Conservation (phyloP, 2,329 filamentous ascomycete species). For the Botryosphaeria dothidea region DNA sequence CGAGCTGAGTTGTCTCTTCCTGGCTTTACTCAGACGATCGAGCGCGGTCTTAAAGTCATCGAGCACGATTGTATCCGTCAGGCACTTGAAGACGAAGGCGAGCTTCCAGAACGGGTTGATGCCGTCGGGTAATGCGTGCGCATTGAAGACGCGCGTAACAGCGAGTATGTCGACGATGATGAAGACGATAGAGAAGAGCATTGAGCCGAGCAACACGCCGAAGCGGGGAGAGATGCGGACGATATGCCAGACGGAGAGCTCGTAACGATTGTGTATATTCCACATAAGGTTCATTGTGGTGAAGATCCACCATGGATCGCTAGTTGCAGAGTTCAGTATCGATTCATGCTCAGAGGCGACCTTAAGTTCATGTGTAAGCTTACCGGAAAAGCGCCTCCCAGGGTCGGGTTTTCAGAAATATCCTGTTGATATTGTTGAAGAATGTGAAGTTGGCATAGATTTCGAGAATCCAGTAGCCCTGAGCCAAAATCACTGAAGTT, state of each 20-base stretch:
- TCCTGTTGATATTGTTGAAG: conserved; percentile 56
- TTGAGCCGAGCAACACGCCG: conserved; percentile 61
- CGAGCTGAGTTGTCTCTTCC: conserved; percentile 3
- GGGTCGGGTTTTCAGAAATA: conserved; percentile 59
- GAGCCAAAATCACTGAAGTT: conserved; percentile 57
- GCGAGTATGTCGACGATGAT: conserved; percentile 63
- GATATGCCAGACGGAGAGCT: conserved; percentile 59
- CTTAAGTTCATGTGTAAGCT: conserved; percentile 5
- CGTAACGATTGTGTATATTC: conserved; percentile 64
- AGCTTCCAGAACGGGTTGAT: conserved; percentile 69
- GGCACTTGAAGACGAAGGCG: conserved; percentile 65
- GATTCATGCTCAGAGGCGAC: not conserved
- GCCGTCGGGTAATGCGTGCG: conserved; percentile 45
- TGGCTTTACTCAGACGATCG: conserved; percentile 37
- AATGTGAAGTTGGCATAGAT: conserved; percentile 67
- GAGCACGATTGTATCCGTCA: conserved; percentile 66
- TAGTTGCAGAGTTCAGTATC: conserved; percentile 22
- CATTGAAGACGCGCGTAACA: conserved; percentile 53
- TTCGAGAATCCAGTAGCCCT: conserved; percentile 66
- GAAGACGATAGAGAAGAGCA: conserved; percentile 62
- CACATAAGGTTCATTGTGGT: conserved; percentile 61
- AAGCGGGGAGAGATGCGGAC: conserved; percentile 64
- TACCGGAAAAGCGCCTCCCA: conserved; percentile 62
- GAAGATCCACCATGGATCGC: conserved; percentile 70
- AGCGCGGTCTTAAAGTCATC: conserved; percentile 67